Percentiles rank a stretch among this genome's conserved stretches.
Conservation (phyloP, 805 yeast genomes). For the Kodamaea restingae region DNA sequence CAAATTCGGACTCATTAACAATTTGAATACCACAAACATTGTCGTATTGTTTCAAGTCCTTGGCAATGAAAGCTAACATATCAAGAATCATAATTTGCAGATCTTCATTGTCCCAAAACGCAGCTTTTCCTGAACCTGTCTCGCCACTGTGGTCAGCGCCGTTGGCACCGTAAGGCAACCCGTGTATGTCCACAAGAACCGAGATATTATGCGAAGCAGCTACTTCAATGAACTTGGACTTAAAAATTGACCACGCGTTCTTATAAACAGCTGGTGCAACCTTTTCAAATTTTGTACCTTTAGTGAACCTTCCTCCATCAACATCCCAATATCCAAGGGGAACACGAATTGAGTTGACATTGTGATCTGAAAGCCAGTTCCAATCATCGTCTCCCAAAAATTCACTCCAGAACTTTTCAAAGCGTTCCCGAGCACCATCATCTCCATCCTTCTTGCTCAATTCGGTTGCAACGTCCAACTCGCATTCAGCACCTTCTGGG, state of each 20-base stretch:
- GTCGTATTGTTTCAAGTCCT: slow-evolving; percentile 52
- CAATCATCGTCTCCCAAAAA: slow-evolving; percentile 72
- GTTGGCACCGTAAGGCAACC: slow-evolving; percentile 90
- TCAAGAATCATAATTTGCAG: slow-evolving; percentile 45
- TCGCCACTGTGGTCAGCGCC: slow-evolving; percentile 82
- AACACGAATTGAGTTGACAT: slow-evolving; percentile 76
- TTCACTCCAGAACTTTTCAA: slow-evolving; percentile 63
- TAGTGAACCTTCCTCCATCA: slow-evolving; percentile 54
- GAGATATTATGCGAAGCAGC: slow-evolving; percentile 66
- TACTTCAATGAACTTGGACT: slow-evolving; percentile 46
- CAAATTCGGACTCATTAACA: slow-evolving; percentile 77
- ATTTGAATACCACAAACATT: slow-evolving; percentile 81
- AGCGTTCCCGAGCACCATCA: slow-evolving; percentile 48
- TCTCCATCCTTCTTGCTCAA: slow-evolving; percentile 46
- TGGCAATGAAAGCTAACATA: slow-evolving; percentile 56
- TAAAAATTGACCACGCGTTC: slow-evolving; percentile 69
- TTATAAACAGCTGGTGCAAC: slow-evolving; percentile 50
- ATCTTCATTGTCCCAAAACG: slow-evolving; percentile 54
- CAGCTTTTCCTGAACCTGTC: slow-evolving; percentile 47
- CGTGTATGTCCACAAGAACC: slow-evolving; percentile 82
- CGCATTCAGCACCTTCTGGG: slow-evolving; percentile 56
- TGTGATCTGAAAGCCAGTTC: slow-evolving; percentile 62
- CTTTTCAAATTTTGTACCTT: slow-evolving; percentile 59
- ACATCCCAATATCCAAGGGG: slow-evolving; percentile 93
- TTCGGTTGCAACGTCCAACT: slow-evolving; percentile 65